Evolutionary conservation across 345 rosid species (phyloP), one percentile per base, ranked within the genome.

Genomic region (Ailanthus altissimus): DNA sequence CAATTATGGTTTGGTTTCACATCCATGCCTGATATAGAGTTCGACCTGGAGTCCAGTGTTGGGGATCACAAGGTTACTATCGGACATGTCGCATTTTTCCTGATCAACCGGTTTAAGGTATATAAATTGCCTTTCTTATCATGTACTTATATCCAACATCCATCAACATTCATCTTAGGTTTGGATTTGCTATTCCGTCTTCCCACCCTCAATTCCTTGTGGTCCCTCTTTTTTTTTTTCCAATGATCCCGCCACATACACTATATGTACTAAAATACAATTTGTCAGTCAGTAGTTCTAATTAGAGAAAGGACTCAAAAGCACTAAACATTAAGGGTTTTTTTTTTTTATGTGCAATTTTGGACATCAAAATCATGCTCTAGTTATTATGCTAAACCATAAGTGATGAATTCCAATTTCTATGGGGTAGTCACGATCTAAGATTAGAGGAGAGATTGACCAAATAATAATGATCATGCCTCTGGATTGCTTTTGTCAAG

Each of bases 1-100:
- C 98, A 87, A 69, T 70, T 93, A 81, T 96, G 99, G 98, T 90
- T 83, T 84, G 89, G 97, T 80, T 96, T 92, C 86, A 90, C 93
- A 15, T 91, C 92, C 78, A 93, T 86, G 97, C 99, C 99, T 4
- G 91, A 92, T 57, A 86, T 96, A 81, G 90, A 91, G 51, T 89
- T 96, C 65, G 83, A 83, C 75, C 88, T 93, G 60, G 97, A 86
- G 80, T 90, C 98, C 62, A 86, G 92, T 25, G 84, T 96, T 82
- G 97, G 98, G 80, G 99, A 93, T 57, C 97, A 86, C 83, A 96
- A 89, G 86, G 86, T 96, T 79, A 85, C 87, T 75, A 93, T 79
- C 64, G 85, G 88, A 49, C 95, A 86, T 47, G 78, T 93, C 59
- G 97, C 95, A 60, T 71, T 84, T 68, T 90, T 85, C 89, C 85